Evolutionary conservation across 2,329 filamentous ascomycete genomes (phyloP).

Genomic region (Xylariaceae sp.): DNA sequence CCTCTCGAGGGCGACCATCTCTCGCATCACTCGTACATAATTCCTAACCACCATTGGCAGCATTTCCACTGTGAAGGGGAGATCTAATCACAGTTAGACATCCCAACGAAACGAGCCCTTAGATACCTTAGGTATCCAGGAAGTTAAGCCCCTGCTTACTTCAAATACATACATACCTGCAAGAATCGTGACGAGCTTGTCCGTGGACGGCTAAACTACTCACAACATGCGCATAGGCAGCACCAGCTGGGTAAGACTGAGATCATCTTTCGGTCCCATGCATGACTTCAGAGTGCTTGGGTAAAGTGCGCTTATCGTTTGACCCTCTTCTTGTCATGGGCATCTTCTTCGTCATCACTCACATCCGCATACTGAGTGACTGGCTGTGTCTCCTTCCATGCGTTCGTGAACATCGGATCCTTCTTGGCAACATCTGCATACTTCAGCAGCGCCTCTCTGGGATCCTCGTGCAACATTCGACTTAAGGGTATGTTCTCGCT

Average conservation of each 20-base stretch:
- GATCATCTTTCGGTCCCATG: not conserved
- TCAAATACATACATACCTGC: not conserved
- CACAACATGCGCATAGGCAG: not conserved
- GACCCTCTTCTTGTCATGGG: conserved; percentile 60
- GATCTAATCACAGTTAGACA: not conserved
- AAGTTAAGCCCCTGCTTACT: not conserved
- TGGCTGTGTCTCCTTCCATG: conserved; percentile 88
- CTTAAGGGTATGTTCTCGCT: conserved; percentile 83
- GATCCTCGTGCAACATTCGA: conserved; percentile 93
- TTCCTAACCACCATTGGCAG: too few species aligned
- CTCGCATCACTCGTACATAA: too few species aligned
- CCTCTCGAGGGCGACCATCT: too few species aligned
- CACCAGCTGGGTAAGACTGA: not conserved
- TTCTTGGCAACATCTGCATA: conserved; percentile 91
- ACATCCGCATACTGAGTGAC: conserved; percentile 85
- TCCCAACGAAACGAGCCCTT: not conserved
- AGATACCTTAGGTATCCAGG: not conserved
- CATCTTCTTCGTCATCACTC: conserved; percentile 75
- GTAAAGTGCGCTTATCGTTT: conserved; percentile 41
- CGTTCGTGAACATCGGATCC: conserved; percentile 90
- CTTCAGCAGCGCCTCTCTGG: conserved; percentile 85
- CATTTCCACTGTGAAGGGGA: too few species aligned
- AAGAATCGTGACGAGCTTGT: not conserved
- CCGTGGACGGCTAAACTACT: not conserved
- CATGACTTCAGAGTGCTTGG: too few species aligned